A percentile compares a stretch with the other conserved stretches of the same genome.
phyloP scores from a whole-genome alignment of 164 flowering plant species.

The Hamamelis virginiana region DNA sequence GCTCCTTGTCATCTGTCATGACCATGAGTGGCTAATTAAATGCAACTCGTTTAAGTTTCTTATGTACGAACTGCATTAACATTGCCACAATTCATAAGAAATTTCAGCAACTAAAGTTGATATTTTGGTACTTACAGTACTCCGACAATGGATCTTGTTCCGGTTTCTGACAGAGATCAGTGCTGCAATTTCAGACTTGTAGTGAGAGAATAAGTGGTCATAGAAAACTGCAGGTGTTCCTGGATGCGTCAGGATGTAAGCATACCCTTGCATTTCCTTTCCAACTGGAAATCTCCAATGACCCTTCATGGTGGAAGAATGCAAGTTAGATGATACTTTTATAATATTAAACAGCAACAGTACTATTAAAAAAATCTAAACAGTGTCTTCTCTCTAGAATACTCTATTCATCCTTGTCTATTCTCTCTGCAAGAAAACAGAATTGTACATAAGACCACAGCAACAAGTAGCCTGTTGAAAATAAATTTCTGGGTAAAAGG shows the following conservation, averaged over 20 bases:
- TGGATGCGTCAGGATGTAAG: slow-evolving; percentile 95
- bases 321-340: not conserved
- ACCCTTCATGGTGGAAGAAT: slow-evolving; percentile 50
- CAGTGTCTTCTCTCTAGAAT: not conserved
- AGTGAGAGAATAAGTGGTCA: slow-evolving; percentile 80
- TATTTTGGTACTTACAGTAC: slow-evolving; percentile 58
- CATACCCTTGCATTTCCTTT: slow-evolving; percentile 99
- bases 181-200: slow-evolving; percentile 53
- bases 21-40: not conserved
- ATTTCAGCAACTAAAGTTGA: not conserved
- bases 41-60: not conserved
- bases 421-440: not conserved
- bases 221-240: slow-evolving; percentile 95
- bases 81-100: not conserved
- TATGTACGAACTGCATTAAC: not conserved
- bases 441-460: not conserved
- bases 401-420: not conserved
- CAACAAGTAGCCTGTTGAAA: not conserved
- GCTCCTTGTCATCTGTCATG: not conserved
- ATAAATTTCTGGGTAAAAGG: not conserved
- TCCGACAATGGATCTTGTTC: slow-evolving; percentile 75
- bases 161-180: slow-evolving; percentile 72
- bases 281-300: slow-evolving; percentile 99
- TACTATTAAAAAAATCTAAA: not conserved
- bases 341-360: not conserved